Evolutionary conservation across 2,329 filamentous ascomycete genomes (phyloP).

Genomic region (Apiospora malaysiana): DNA sequence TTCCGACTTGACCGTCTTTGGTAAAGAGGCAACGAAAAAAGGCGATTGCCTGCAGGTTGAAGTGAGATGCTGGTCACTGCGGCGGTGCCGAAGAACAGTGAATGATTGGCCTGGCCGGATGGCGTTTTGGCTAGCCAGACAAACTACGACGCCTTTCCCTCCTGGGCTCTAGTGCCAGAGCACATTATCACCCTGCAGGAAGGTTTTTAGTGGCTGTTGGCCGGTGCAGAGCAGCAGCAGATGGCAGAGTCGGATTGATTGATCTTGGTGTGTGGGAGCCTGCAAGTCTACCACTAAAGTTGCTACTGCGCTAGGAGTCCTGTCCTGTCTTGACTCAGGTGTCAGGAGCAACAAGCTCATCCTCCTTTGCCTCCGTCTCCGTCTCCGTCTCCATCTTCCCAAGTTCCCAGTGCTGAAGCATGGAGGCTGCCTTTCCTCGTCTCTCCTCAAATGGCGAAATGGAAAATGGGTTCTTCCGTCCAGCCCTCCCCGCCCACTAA

Average conservation of each 20-base stretch:
- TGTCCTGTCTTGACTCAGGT: neutral
- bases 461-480: slow-evolving; percentile 10
- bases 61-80: slow-evolving; percentile 14
- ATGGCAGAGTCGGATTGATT: neutral
- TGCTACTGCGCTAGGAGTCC: too few relatives aligned
- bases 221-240: slow-evolving; percentile 2
- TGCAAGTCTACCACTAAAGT: too few relatives aligned
- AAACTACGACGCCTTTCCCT: slow-evolving; percentile 9
- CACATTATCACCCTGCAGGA: slow-evolving; percentile 9
- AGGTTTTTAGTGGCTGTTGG: slow-evolving; percentile 9
- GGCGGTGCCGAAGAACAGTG: slow-evolving; percentile 15
- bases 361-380: neutral
- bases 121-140: slow-evolving; percentile 15
- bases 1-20: slow-evolving; percentile 13
- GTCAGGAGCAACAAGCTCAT: neutral
- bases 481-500: neutral
- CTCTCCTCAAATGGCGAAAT: slow-evolving; percentile 14
- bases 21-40: slow-evolving; percentile 9
- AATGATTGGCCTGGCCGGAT: slow-evolving; percentile 11
- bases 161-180: slow-evolving; percentile 1
- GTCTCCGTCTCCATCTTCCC: too few relatives aligned
- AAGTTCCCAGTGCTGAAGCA: neutral
- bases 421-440: slow-evolving; percentile 10
- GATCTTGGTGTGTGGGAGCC: neutral
- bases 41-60: slow-evolving; percentile 14